A percentile compares a stretch with the other conserved stretches of the same genome.
phyloP scores from a whole-genome alignment of 179 eudicot species.

The Vitellaria paradoxa region DNA sequence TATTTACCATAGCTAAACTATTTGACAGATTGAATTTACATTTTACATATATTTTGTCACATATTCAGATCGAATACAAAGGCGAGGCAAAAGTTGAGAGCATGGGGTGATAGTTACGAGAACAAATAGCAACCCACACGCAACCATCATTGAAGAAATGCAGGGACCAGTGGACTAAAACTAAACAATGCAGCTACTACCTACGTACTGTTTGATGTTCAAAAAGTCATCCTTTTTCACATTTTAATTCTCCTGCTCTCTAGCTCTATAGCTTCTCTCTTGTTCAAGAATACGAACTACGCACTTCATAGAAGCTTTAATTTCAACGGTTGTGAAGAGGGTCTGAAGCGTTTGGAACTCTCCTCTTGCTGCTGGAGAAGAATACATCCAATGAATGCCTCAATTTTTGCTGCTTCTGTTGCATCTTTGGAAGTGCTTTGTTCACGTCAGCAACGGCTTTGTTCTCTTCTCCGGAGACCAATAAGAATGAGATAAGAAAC shows the following conservation, averaged over 20 bases:
- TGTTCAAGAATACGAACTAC: neutral
- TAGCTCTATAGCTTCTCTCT: neutral
- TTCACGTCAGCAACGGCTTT: neutral
- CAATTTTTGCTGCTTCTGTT: constrained; percentile 3
- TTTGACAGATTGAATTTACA: too few relatives aligned
- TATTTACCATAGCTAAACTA: neutral
- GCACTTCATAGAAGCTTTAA: neutral
- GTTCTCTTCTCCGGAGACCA: constrained; percentile 14
- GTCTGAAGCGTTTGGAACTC: constrained; percentile 43
- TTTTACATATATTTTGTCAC: too few relatives aligned
- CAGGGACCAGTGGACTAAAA: neutral
- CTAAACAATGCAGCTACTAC: neutral
- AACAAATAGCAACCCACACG: constrained; percentile 3
- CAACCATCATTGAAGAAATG: constrained; percentile 5
- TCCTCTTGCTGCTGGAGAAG: constrained; percentile 29
- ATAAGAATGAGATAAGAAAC: constrained; percentile 12
- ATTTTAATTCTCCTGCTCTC: neutral
- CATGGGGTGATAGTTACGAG: neutral
- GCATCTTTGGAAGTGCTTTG: neutral
- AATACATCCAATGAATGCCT: constrained; percentile 22
- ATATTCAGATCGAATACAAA: too few relatives aligned
- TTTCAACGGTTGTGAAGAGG: constrained; percentile 43
- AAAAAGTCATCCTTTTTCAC: neutral
- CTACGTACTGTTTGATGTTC: neutral
- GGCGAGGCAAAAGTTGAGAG: constrained; percentile 7